Evolutionary conservation across 2,329 filamentous ascomycete genomes (phyloP).

Genomic region (Setomelanomma holmii): DNA sequence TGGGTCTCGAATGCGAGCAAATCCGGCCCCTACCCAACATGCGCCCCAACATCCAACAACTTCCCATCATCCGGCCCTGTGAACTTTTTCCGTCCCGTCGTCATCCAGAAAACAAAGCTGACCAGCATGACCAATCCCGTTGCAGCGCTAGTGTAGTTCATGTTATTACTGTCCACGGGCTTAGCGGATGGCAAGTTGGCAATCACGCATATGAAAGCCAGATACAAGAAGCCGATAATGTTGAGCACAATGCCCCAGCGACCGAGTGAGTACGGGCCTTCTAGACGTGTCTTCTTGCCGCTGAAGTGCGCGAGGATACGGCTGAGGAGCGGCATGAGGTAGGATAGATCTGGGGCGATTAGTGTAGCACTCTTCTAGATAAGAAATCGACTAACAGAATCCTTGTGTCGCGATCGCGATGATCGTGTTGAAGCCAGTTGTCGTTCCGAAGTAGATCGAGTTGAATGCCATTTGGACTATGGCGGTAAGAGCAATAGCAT

Average conservation of each 20-base stretch:
- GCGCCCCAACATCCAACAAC: conserved; percentile 18
- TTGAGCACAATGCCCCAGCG: conserved; percentile 56
- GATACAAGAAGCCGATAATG: conserved; percentile 58
- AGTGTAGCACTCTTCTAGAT: background rate
- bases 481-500: conserved; percentile 57
- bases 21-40: background rate
- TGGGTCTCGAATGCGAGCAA: background rate
- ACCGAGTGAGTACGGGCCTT: conserved; percentile 56
- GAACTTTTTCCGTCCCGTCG: conserved; percentile 59
- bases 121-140: conserved; percentile 63
- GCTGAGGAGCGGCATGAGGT: conserved; percentile 62
- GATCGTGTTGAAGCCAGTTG: conserved; percentile 63
- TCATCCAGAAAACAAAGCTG: conserved; percentile 60
- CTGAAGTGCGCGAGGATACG: conserved; percentile 58
- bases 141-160: conserved; percentile 66
- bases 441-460: conserved; percentile 63
- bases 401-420: conserved; percentile 65
- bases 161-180: conserved; percentile 62
- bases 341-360: conserved; percentile 57
- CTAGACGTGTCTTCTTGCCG: conserved; percentile 52
- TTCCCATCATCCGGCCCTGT: conserved; percentile 53
- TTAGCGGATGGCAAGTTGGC: conserved; percentile 63
- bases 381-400: conserved; percentile 55
- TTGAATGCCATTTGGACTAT: conserved; percentile 61
- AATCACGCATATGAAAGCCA: conserved; percentile 62